phyloP scores from a whole-genome alignment of 352 stramenopile species.

The Globisporangium paroecandrum region DNA sequence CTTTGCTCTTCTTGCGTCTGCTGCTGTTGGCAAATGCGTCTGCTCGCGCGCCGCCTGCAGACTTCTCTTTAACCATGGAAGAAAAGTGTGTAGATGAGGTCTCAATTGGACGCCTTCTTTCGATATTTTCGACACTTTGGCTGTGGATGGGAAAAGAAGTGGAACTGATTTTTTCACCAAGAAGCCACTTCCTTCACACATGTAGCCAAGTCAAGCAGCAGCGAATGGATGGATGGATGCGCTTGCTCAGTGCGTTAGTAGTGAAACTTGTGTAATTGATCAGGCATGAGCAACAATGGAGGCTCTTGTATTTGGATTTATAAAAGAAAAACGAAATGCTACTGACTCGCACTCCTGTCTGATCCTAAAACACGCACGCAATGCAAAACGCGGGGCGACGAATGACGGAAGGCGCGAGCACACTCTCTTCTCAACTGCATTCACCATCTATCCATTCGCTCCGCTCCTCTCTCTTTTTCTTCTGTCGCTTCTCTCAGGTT shows the following conservation, averaged over 20 bases:
- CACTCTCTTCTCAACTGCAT: background rate
- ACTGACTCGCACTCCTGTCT: background rate
- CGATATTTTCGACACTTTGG: slow-evolving; percentile 3
- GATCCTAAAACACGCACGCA: slow-evolving; percentile 9
- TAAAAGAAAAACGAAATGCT: slow-evolving; percentile 14
- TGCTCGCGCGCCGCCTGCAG: background rate
- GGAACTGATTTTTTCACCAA: background rate
- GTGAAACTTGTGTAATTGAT: background rate
- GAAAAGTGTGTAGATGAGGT: background rate
- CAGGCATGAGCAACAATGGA: background rate
- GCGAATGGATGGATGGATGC: background rate
- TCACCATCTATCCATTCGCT: background rate
- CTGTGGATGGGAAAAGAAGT: background rate
- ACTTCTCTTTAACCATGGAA: slow-evolving; percentile 1
- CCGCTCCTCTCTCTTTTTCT: slow-evolving; percentile 8
- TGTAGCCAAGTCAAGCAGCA: background rate
- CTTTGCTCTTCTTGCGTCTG: slow-evolving; percentile 11
- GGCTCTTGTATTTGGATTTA: slow-evolving; percentile 12
- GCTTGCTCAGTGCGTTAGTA: background rate
- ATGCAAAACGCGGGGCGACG: slow-evolving; percentile 9
- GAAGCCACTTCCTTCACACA: background rate
- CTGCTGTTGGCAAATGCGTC: slow-evolving; percentile 3
- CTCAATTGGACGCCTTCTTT: background rate
- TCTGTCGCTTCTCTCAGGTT: slow-evolving; percentile 8
- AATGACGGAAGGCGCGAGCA: background rate